A percentile compares a stretch with the other conserved stretches of the same genome.
Conservation (phyloP, 768 basidiomycete genomes). For the Ramaria sp. region DNA sequence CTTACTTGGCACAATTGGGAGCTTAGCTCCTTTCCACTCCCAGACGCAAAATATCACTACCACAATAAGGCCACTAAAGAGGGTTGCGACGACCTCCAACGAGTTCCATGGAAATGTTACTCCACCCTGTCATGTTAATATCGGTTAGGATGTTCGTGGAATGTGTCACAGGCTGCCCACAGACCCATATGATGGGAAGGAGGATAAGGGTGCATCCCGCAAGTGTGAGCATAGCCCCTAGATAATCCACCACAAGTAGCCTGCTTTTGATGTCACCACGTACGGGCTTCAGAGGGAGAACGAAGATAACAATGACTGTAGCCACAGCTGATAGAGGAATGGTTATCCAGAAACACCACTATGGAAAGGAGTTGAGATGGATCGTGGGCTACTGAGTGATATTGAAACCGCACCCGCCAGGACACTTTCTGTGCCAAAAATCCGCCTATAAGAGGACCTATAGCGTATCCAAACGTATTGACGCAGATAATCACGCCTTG, state of each 20-base stretch:
- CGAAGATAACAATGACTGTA: conserved; percentile 44
- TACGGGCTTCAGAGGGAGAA: conserved; percentile 62
- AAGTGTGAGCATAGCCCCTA: conserved; percentile 49
- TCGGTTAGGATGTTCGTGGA: not conserved
- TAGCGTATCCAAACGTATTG: conserved; percentile 49
- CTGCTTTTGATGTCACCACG: conserved; percentile 52
- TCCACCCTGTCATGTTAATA: conserved; percentile 39
- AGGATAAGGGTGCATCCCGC: conserved; percentile 52
- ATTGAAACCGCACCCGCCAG: conserved; percentile 40
- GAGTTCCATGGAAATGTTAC: conserved; percentile 65
- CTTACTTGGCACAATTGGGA: conserved; percentile 67
- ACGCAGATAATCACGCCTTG: conserved; percentile 62
- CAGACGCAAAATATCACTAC: conserved; percentile 51
- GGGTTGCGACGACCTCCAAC: conserved; percentile 48
- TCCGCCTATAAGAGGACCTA: conserved; percentile 63
- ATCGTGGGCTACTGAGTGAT: not conserved
- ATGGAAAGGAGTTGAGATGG: not conserved
- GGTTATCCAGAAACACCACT: conserved; percentile 75
- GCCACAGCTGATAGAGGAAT: conserved; percentile 47
- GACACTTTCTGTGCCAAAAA: conserved; percentile 47
- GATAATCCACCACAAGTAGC: conserved; percentile 52
- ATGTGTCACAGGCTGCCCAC: conserved; percentile 10
- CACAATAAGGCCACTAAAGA: conserved; percentile 45
- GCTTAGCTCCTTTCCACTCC: conserved; percentile 59
- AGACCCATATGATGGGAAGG: conserved; percentile 63